Percentiles rank a stretch among this genome's conserved stretches.
Conservation (phyloP, 2,329 filamentous ascomycete genomes). For the Raffaelea deltoideospora region DNA sequence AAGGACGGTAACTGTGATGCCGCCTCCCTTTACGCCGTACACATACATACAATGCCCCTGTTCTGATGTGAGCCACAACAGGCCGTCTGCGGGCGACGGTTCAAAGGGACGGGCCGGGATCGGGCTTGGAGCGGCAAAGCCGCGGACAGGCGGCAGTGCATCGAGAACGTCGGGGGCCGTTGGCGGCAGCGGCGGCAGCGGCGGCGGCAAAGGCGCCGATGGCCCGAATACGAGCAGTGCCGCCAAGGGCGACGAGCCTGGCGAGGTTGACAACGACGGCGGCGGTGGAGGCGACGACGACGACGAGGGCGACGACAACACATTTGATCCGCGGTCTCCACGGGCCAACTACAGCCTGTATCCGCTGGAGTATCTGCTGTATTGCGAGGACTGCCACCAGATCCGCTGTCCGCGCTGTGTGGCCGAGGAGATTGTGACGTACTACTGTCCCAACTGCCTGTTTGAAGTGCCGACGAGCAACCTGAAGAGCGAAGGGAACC, state of each 20-base stretch:
- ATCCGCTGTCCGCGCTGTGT: constrained; percentile 89
- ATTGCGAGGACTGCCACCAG: constrained; percentile 94
- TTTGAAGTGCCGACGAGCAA: constrained; percentile 93
- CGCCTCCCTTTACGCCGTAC: constrained; percentile 37
- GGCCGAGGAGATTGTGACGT: constrained; percentile 83
- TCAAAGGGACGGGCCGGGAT: constrained; percentile 16
- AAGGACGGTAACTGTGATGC: constrained; percentile 27
- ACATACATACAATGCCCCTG: constrained; percentile 54
- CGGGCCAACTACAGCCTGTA: constrained; percentile 86
- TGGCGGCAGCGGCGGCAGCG: too few relatives aligned
- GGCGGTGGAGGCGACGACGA: constrained; percentile 11
- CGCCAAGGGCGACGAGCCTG: constrained; percentile 11
- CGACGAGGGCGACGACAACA: constrained; percentile 56
- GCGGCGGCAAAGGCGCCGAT: too few relatives aligned
- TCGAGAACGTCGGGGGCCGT: too few relatives aligned
- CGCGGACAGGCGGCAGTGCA: too few relatives aligned
- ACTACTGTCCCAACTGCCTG: constrained; percentile 87
- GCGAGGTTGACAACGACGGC: too few relatives aligned
- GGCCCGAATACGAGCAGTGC: too few relatives aligned
- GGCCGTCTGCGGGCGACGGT: constrained; percentile 12
- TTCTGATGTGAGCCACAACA: constrained; percentile 34
- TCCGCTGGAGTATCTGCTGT: constrained; percentile 83
- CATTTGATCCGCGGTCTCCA: constrained; percentile 73
- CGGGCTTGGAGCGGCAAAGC: too few relatives aligned
- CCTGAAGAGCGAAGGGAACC: constrained; percentile 82